These are phyloP conservation scores for Entrophospora sp. DNA, from an alignment of 192 early-diverging fungal genomes.

Conservation along the genomic window DNA sequence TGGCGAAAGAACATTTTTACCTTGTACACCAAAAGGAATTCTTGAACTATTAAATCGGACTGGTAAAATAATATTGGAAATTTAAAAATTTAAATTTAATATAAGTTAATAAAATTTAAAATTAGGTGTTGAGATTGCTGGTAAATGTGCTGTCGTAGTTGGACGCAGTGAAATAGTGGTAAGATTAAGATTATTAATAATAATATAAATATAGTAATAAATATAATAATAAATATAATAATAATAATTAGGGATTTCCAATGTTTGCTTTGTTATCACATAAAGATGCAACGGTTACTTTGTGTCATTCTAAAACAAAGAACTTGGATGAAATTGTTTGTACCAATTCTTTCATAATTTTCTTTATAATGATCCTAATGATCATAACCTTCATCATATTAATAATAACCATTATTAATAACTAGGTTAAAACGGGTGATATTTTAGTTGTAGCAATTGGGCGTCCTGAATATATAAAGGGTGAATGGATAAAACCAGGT, in stretches of 20 bases:
- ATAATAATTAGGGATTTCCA: slow-evolving; percentile 57
- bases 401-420: not conserved
- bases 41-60: slow-evolving; percentile 74
- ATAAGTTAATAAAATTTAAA: too few relatives aligned
- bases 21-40: slow-evolving; percentile 96
- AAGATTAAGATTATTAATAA: not conserved
- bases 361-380: not conserved
- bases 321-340: slow-evolving; percentile 71
- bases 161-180: slow-evolving; percentile 96
- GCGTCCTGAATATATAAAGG: slow-evolving; percentile 67
- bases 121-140: slow-evolving; percentile 54
- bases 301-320: slow-evolving; percentile 82
- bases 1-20: slow-evolving; percentile 73
- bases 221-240: not conserved
- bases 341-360: too few relatives aligned
- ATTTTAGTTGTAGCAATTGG: slow-evolving; percentile 90
- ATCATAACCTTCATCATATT: not conserved
- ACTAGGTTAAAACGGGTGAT: slow-evolving; percentile 61
- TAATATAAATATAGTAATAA: not conserved
- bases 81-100: too few relatives aligned
- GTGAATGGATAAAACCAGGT: slow-evolving; percentile 91
- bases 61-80: too few relatives aligned
- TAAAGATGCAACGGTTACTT: slow-evolving; percentile 84
- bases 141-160: slow-evolving; percentile 88
- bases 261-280: slow-evolving; percentile 73